Conservation (phyloP, 139 green algal species). For the Nannochloris sp. region DNA sequence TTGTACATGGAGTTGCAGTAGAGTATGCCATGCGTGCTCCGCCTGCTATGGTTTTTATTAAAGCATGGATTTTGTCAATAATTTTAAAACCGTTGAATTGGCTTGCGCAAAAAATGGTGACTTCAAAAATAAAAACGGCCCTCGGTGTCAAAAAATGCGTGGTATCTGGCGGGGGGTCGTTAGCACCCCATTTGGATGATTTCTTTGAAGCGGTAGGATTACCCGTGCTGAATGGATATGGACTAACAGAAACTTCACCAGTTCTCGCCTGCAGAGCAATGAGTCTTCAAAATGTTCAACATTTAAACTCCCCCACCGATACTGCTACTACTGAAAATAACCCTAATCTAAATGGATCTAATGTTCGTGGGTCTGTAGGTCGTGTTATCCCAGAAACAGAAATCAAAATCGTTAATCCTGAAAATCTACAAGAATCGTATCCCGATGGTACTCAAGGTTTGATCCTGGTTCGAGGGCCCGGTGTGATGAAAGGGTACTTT, state of each 20-base stretch:
- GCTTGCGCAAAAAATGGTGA: slow-evolving; percentile 38
- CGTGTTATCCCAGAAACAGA: slow-evolving; percentile 63
- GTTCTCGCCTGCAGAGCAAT: slow-evolving; percentile 72
- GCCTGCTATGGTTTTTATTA: slow-evolving; percentile 18
- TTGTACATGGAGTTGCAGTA: slow-evolving; percentile 48
- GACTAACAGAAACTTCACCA: slow-evolving; percentile 84
- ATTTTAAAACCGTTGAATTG: slow-evolving; percentile 64
- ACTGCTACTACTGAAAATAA: slow-evolving; percentile 2
- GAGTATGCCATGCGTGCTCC: slow-evolving; percentile 29
- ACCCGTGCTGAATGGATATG: slow-evolving; percentile 86
- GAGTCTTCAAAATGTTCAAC: too few relatives aligned
- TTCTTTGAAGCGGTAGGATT: slow-evolving; percentile 84
- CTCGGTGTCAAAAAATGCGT: slow-evolving; percentile 51
- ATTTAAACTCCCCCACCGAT: neutral
- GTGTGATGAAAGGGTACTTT: slow-evolving; percentile 69
- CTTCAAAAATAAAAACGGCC: slow-evolving; percentile 47
- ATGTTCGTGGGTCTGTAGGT: slow-evolving; percentile 79
- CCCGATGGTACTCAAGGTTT: slow-evolving; percentile 61
- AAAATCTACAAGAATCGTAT: slow-evolving; percentile 40
- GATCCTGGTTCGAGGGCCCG: slow-evolving; percentile 68
- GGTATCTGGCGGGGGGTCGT: slow-evolving; percentile 76
- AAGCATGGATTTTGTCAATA: slow-evolving; percentile 36
- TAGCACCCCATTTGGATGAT: slow-evolving; percentile 77
- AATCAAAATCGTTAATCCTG: slow-evolving; percentile 77
- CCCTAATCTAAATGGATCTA: slow-evolving; percentile 30